Evolutionary conservation across 108 stramenopile genomes (phyloP).

Genomic region (Nannochloropsis oceanica): DNA sequence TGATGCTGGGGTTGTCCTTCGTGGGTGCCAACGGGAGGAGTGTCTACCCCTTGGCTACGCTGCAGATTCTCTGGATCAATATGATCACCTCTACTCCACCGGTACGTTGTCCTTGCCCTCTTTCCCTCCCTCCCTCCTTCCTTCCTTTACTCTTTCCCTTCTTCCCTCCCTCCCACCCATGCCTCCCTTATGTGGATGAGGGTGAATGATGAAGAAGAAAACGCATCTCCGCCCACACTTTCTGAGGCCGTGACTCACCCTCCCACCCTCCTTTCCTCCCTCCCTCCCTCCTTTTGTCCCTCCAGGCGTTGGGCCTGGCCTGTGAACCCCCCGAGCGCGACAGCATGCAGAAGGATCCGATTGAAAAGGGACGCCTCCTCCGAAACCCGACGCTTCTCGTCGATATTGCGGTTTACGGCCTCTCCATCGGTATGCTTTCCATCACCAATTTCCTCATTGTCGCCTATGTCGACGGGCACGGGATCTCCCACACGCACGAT

Average conservation of each 20-base stretch:
- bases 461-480: background rate
- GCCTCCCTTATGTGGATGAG: background rate
- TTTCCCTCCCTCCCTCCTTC: background rate
- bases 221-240: too few species aligned
- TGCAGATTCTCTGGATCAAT: constrained; percentile 2
- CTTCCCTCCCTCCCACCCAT: background rate
- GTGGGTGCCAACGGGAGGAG: background rate
- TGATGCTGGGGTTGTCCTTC: background rate
- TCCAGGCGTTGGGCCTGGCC: background rate
- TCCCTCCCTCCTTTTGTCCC: background rate
- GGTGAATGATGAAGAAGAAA: too few species aligned
- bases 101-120: background rate
- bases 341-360: background rate
- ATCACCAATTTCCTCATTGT: background rate
- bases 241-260: background rate
- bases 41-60: background rate
- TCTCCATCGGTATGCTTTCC: background rate
- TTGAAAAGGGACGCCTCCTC: background rate
- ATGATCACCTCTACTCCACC: background rate
- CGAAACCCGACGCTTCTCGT: background rate
- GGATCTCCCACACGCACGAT: background rate
- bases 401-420: background rate
- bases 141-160: background rate
- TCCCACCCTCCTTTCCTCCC: background rate
- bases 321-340: background rate